A percentile compares a stretch with the other conserved stretches of the same genome.
phyloP scores from a whole-genome alignment of 2,329 filamentous ascomycete species.

The Exserohilum turcica region DNA sequence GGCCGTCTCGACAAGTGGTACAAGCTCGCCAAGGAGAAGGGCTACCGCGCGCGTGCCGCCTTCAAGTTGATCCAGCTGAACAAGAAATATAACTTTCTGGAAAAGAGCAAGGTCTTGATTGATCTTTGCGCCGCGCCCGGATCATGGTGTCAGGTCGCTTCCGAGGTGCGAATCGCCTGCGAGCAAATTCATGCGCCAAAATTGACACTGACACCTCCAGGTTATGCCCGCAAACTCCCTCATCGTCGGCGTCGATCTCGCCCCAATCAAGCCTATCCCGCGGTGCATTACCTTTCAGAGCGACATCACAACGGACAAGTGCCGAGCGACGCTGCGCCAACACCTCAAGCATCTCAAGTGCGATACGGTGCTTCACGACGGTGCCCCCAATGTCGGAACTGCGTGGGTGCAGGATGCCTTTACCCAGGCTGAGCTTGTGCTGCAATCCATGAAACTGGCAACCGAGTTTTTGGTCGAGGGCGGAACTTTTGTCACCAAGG shows the following conservation, averaged over 20 bases:
- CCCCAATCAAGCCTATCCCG: conserved; percentile 94
- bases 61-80: conserved; percentile 99
- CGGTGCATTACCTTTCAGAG: conserved; percentile 94
- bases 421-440: conserved; percentile 89
- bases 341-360: conserved; percentile 97
- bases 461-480: conserved; percentile 81
- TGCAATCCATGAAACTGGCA: conserved; percentile 90
- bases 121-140: conserved; percentile 98
- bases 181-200: neutral
- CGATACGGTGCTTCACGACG: conserved; percentile 93
- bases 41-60: conserved; percentile 90
- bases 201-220: conserved; percentile 14
- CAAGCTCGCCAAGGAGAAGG: conserved; percentile 97
- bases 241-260: conserved; percentile 91
- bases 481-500: conserved; percentile 94
- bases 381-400: conserved; percentile 95
- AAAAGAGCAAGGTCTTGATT: conserved; percentile 93
- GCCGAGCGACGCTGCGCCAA: conserved; percentile 82
- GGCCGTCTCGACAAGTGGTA: conserved; percentile 99
- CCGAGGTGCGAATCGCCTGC: conserved; percentile 73
- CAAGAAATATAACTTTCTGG: conserved; percentile 98
- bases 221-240: conserved; percentile 89
- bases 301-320: conserved; percentile 98
- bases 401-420: conserved; percentile 99
- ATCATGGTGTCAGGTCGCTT: conserved; percentile 67